Percentiles rank a stretch among this genome's conserved stretches.
Evolutionary conservation across 108 stramenopile species (phyloP).

Genomic region (Seminavis robusta): DNA sequence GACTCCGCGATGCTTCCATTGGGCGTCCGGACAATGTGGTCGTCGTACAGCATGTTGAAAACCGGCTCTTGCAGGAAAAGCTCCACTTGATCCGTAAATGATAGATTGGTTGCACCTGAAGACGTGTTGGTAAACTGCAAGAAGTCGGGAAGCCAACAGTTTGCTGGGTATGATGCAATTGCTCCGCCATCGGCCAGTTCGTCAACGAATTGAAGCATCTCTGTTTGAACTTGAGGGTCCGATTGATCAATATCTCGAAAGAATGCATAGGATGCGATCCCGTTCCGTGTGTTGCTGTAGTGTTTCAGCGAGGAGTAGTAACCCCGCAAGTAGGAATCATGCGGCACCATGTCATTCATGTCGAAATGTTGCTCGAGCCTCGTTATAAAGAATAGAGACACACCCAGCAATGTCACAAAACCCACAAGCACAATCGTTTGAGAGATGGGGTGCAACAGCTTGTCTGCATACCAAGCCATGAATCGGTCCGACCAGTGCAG

Average conservation of each 20-base stretch:
- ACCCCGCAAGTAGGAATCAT: not conserved
- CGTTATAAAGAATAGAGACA: slow-evolving; percentile 15
- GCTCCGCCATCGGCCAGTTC: slow-evolving; percentile 10
- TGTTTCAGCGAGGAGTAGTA: slow-evolving; percentile 11
- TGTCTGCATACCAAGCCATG: slow-evolving; percentile 18
- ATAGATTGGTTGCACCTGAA: not conserved
- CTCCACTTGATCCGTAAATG: slow-evolving; percentile 14
- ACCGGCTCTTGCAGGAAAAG: slow-evolving; percentile 9
- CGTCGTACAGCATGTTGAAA: slow-evolving; percentile 12
- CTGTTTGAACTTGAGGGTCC: slow-evolving; percentile 4
- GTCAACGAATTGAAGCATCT: slow-evolving; percentile 19
- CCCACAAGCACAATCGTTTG: slow-evolving; percentile 17
- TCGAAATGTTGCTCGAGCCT: slow-evolving; percentile 7
- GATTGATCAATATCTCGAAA: slow-evolving; percentile 28
- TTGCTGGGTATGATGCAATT: slow-evolving; percentile 4
- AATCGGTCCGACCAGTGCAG: slow-evolving; percentile 1
- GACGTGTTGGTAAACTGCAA: slow-evolving; percentile 1
- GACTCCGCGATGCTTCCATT: slow-evolving; percentile 8
- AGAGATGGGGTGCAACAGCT: slow-evolving; percentile 10
- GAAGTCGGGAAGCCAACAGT: slow-evolving; percentile 27
- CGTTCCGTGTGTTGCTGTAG: slow-evolving; percentile 1
- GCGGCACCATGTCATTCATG: slow-evolving; percentile 16
- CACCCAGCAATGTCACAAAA: slow-evolving; percentile 13
- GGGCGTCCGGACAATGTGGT: slow-evolving; percentile 12
- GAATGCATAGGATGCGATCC: slow-evolving; percentile 5